A percentile compares a stretch with the other conserved stretches of the same genome.
Evolutionary conservation across 208 protist species (phyloP).

Genomic region (Trypanosoma congolense): DNA sequence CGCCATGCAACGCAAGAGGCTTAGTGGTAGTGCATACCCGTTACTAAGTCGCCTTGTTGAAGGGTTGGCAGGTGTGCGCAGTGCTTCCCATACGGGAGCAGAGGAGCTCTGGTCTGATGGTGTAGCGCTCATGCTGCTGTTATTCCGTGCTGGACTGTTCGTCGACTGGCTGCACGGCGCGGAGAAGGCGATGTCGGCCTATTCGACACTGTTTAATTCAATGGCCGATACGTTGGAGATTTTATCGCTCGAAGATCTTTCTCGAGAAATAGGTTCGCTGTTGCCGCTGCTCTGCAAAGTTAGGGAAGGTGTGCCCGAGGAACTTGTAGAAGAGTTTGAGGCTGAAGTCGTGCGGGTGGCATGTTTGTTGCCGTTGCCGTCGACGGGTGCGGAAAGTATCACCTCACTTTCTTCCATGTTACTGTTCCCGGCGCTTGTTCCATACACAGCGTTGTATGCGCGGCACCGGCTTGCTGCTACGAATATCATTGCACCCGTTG

Average conservation of each 20-base stretch:
- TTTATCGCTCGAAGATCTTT: not conserved
- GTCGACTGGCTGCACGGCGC: constrained; percentile 14
- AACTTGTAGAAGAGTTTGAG: constrained; percentile 15
- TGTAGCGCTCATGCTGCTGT: not conserved
- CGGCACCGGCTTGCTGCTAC: constrained; percentile 5
- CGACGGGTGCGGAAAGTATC: not conserved
- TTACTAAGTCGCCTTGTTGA: constrained; percentile 46
- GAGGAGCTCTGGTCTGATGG: constrained; percentile 23
- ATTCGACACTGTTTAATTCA: not conserved
- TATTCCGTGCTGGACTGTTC: constrained; percentile 19
- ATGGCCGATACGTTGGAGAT: not conserved
- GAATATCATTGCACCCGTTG: constrained; percentile 16
- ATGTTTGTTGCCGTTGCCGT: constrained; percentile 2
- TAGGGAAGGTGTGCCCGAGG: constrained; percentile 11
- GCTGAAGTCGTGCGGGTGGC: constrained; percentile 17
- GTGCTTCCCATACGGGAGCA: not conserved
- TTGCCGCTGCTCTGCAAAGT: constrained; percentile 11
- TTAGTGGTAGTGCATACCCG: constrained; percentile 29
- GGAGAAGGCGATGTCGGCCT: not conserved
- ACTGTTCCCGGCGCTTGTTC: constrained; percentile 24
- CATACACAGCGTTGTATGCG: constrained; percentile 18
- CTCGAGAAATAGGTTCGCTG: not conserved
- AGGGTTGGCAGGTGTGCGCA: constrained; percentile 10
- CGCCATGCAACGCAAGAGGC: constrained; percentile 27
- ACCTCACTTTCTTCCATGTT: constrained; percentile 16